These are phyloP conservation scores for Pyrus hybrid DNA, from an alignment of 331 rosid genomes.

Conservation along the genomic window DNA sequence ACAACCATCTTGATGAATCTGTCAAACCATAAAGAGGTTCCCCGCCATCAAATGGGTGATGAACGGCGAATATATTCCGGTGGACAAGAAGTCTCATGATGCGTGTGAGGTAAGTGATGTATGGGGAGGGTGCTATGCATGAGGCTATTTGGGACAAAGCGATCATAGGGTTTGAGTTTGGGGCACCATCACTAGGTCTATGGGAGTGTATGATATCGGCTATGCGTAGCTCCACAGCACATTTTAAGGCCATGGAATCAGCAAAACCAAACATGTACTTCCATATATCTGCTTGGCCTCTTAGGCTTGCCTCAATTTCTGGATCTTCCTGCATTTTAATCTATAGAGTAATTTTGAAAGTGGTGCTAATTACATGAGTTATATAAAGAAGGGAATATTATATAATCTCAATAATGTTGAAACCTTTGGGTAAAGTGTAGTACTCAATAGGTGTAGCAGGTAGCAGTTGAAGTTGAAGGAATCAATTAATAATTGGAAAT, in stretches of 20 bases:
- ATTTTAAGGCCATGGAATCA: conserved; percentile 35
- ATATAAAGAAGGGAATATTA: neutral
- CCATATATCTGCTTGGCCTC: conserved; percentile 37
- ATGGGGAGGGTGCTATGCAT: conserved; percentile 12
- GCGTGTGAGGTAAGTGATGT: conserved; percentile 23
- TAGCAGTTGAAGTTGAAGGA: too few species aligned
- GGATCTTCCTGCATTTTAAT: neutral
- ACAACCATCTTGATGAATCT: conserved; percentile 37
- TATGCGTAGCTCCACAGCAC: conserved; percentile 36
- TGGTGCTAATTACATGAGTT: neutral
- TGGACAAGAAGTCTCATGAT: conserved; percentile 34
- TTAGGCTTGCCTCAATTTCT: conserved; percentile 4
- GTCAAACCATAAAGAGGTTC: conserved; percentile 1
- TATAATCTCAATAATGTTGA: too few species aligned
- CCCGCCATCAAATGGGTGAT: conserved; percentile 12
- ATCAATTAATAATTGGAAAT: neutral
- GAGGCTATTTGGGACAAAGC: conserved; percentile 17
- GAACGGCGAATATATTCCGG: conserved; percentile 29
- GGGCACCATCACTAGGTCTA: neutral
- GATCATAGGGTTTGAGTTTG: neutral
- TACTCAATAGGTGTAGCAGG: too few species aligned
- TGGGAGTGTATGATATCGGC: conserved; percentile 35
- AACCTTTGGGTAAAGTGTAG: too few species aligned
- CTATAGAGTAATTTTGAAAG: neutral
- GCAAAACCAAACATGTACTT: conserved; percentile 22